Percentiles rank a stretch among this genome's conserved stretches.
phyloP scores from a whole-genome alignment of 1,284 basidiomycete species.

The Cryptococcus amylolentus region DNA sequence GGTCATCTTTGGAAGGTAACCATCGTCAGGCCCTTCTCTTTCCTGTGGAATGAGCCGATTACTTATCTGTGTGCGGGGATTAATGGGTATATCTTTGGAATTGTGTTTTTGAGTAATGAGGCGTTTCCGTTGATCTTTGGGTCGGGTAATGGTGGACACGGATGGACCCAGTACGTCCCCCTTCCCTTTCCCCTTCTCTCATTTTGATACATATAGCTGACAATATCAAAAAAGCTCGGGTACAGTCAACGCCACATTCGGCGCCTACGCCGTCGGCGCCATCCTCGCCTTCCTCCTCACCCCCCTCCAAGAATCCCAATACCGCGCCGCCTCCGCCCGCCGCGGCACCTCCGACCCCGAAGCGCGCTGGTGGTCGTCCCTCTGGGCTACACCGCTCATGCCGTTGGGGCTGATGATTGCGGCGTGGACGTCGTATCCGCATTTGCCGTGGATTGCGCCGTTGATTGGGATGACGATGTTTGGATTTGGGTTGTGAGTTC shows the following conservation, averaged over 20 bases:
- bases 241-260: slow-evolving; percentile 31
- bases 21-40: slow-evolving; percentile 29
- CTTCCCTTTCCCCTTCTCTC: not conserved
- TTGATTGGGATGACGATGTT: slow-evolving; percentile 34
- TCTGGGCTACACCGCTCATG: slow-evolving; percentile 31
- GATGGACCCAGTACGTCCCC: slow-evolving; percentile 27
- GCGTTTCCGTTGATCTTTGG: slow-evolving; percentile 40
- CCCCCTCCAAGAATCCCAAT: slow-evolving; percentile 27
- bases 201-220: not conserved
- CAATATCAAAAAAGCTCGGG: slow-evolving; percentile 16
- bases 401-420: slow-evolving; percentile 38
- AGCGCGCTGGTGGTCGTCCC: slow-evolving; percentile 31
- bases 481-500: slow-evolving; percentile 34
- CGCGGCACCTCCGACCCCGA: slow-evolving; percentile 25
- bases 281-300: slow-evolving; percentile 26
- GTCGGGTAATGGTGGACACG: slow-evolving; percentile 28
- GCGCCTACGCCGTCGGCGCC: slow-evolving; percentile 31
- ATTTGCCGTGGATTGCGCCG: slow-evolving; percentile 32
- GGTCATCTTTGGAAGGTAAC: slow-evolving; percentile 24
- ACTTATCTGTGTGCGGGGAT: slow-evolving; percentile 34
- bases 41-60: slow-evolving; percentile 34
- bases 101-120: slow-evolving; percentile 40
- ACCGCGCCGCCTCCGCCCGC: slow-evolving; percentile 16
- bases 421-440: slow-evolving; percentile 34
- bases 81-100: slow-evolving; percentile 34